Evolutionary conservation across 768 basidiomycete species (phyloP).

Genomic region (Amanita subjunquillea): DNA sequence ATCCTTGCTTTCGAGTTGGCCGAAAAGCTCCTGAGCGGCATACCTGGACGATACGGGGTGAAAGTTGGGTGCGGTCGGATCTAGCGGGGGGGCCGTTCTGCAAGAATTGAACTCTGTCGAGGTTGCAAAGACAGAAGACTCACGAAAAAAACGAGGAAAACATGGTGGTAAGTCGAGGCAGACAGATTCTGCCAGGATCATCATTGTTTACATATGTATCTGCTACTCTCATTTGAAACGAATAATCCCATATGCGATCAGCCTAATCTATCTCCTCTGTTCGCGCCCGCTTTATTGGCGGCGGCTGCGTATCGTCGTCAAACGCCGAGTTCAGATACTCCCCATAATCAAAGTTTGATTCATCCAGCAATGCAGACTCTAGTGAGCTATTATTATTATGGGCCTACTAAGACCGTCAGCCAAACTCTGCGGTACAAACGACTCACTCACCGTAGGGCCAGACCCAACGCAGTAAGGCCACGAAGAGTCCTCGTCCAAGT

Average conservation of each 20-base stretch:
- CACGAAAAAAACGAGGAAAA: slow-evolving; percentile 74
- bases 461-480: slow-evolving; percentile 28
- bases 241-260: no score
- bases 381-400: not conserved
- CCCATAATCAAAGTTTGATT: not conserved
- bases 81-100: slow-evolving; percentile 46
- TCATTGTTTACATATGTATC: no score
- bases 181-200: no score
- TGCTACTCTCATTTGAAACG: no score
- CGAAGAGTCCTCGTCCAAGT: slow-evolving; percentile 24
- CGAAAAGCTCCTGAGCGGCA: slow-evolving; percentile 50
- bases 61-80: slow-evolving; percentile 69
- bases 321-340: not conserved
- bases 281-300: slow-evolving; percentile 5
- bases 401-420: not conserved
- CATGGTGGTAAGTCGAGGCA: slow-evolving; percentile 33
- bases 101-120: slow-evolving; percentile 1
- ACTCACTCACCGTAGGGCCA: not conserved
- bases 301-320: not conserved
- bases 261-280: not conserved
- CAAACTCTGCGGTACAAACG: not conserved
- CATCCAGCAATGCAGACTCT: not conserved
- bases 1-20: slow-evolving; percentile 68
- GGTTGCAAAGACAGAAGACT: slow-evolving; percentile 22
- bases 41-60: slow-evolving; percentile 66